Evolutionary conservation across 495 filamentous ascomycete genomes (phyloP).

Genomic region (Thozetella sp.): DNA sequence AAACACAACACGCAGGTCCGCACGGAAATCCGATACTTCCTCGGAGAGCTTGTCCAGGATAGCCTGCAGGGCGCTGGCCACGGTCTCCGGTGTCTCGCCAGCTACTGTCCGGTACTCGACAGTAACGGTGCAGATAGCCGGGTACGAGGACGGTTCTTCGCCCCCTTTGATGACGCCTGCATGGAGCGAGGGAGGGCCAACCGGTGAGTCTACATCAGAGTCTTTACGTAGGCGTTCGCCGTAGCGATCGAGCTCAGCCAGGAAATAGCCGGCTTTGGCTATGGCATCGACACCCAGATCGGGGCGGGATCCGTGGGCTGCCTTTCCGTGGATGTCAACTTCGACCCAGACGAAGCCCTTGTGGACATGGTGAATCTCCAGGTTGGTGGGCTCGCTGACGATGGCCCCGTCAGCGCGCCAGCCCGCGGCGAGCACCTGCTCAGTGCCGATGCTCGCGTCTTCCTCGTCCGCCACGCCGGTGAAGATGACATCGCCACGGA

Average conservation of each 20-base stretch:
- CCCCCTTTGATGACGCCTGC: conserved; percentile 47
- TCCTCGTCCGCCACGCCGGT: conserved; percentile 53
- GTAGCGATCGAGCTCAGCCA: conserved; percentile 39
- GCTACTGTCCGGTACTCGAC: conserved; percentile 47
- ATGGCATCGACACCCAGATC: conserved; percentile 43
- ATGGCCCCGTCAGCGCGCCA: conserved; percentile 49
- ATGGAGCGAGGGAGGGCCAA: conserved; percentile 34
- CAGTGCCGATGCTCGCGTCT: conserved; percentile 43
- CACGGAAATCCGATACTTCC: conserved; percentile 13
- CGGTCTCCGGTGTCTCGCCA: conserved; percentile 29
- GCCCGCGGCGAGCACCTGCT: conserved; percentile 43
- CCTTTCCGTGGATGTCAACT: conserved; percentile 42
- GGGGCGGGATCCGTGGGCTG: conserved; percentile 47
- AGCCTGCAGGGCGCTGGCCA: conserved; percentile 27
- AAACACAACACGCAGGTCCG: conserved; percentile 14
- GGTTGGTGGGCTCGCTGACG: conserved; percentile 40
- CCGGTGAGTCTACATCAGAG: conserved; percentile 29
- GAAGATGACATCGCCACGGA: conserved; percentile 44
- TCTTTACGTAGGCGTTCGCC: conserved; percentile 22
- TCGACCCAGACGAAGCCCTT: conserved; percentile 53
- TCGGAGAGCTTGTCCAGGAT: conserved; percentile 10
- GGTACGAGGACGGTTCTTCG: conserved; percentile 49
- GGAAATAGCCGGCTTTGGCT: conserved; percentile 40
- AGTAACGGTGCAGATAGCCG: conserved; percentile 39
- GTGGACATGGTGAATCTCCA: conserved; percentile 36